Base-by-base conservation (phyloP, 1,139 yeast species). In the Scheffersomyces segobiensis region DNA sequence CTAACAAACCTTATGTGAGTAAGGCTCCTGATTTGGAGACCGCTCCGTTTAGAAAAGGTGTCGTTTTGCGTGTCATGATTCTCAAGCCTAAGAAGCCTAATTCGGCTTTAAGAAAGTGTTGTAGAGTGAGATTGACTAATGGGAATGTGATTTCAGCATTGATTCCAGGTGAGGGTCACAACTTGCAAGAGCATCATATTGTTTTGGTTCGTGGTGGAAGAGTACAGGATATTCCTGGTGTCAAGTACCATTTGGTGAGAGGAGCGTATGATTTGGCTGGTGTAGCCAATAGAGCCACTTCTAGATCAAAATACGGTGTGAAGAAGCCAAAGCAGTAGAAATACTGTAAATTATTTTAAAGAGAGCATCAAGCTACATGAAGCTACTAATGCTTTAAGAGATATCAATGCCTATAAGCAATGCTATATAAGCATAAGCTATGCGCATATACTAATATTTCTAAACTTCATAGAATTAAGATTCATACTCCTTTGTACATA, bases 141-240 rank as follows among this genome's bases (percentile, higher is more conserved):
- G 99, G 99, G 46, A 89, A 88, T 65, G 88, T 91, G 55, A 85
- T 95, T 20, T 88, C 96, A 56, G 97, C 98, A 3, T 93, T 93
- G 73, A 95, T 96, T 60, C 98, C 98, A 14, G 99, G 99, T 58
- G 98, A 95, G 71, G 99, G 99, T 24, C 99, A 96, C 75, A 95
- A 95, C 70, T 95, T 96, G 51, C 98, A 95, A 78, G 99, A 96
- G 76, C 99, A 96, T 77, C 92, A 96, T 70, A 96, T 95, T 57
- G 98, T 96, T 2, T 85, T 88, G 58, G 97, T 96, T 2, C 86
- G 99, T 74, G 99, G 99, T 26, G 99, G 99, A 19, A 87, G 98
- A 82, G 93, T 93, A 56, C 98, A 93, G 73, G 99, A 96, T 87
- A 82, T 95, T 69, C 99, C 99, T 22, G 99, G 99, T 83, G 98